Conservation (phyloP, 139 green algal species). For the Penium margaritaceum region DNA sequence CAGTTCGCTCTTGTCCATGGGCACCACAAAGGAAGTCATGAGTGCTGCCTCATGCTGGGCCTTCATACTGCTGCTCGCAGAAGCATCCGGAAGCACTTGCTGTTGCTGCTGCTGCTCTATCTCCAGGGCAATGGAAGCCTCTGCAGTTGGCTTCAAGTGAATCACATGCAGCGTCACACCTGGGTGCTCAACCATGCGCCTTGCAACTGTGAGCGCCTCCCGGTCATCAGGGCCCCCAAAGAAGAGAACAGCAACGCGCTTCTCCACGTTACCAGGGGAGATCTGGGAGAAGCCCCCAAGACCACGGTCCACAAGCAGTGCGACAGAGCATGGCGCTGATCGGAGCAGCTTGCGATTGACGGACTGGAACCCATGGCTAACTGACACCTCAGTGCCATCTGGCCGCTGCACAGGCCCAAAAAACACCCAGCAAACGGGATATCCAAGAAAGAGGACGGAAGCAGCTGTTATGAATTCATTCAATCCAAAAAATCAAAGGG, state of each 20-base stretch:
- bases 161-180: conserved; percentile 14
- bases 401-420: conserved; percentile 2
- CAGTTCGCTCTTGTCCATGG: conserved; percentile 1
- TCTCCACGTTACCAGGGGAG: background rate
- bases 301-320: conserved; percentile 24
- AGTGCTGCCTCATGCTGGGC: no score
- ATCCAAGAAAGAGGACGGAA: no score
- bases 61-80: background rate
- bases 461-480: no score
- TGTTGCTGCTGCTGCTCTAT: no score
- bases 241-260: conserved; percentile 29
- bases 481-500: no score
- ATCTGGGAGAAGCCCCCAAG: conserved; percentile 22
- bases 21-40: background rate
- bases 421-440: no score
- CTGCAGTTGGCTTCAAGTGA: background rate
- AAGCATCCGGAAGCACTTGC: no score
- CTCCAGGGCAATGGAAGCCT: background rate
- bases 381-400: conserved; percentile 20
- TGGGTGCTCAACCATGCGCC: conserved; percentile 37
- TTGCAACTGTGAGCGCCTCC: conserved; percentile 24
- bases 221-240: conserved; percentile 40
- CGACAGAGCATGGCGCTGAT: conserved; percentile 30
- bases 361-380: conserved; percentile 11
- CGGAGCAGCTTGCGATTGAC: conserved; percentile 30